A percentile compares a stretch with the other conserved stretches of the same genome.
These are phyloP conservation scores for Madurella mycetomatis DNA, from an alignment of 2,329 filamentous ascomycete species.

Conservation along the genomic window DNA sequence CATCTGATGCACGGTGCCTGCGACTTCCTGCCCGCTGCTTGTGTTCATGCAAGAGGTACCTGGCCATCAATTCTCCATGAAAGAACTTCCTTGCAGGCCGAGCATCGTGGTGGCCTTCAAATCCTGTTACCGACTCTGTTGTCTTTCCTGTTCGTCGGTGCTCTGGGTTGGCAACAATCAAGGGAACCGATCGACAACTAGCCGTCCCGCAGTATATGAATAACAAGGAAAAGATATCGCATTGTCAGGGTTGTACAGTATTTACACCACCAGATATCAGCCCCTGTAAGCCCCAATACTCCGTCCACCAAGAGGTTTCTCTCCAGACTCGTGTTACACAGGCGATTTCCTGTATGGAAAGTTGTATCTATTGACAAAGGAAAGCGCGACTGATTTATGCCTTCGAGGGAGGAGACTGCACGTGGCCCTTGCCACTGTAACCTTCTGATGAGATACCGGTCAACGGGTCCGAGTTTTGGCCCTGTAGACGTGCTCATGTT, in stretches of 20 bases:
- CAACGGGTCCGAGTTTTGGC: constrained; percentile 80
- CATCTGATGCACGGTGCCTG: too few relatives aligned
- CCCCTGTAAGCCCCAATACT: constrained; percentile 17
- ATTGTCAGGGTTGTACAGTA: constrained; percentile 33
- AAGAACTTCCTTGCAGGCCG: too few relatives aligned
- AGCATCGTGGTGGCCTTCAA: too few relatives aligned
- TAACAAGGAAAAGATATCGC: constrained; percentile 24
- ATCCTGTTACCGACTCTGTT: too few relatives aligned
- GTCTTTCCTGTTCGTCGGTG: too few relatives aligned
- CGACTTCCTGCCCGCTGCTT: too few relatives aligned
- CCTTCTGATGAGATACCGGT: constrained; percentile 75
- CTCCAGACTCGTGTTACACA: constrained; percentile 18
- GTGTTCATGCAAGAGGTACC: too few relatives aligned
- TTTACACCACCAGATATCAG: constrained; percentile 29
- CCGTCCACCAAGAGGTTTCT: constrained; percentile 8
- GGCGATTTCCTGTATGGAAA: constrained; percentile 15
- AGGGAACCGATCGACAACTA: too few relatives aligned
- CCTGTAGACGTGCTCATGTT: constrained; percentile 44
- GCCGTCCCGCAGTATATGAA: background rate
- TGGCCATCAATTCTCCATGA: too few relatives aligned
- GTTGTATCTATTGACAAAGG: constrained; percentile 37
- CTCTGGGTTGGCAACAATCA: too few relatives aligned
- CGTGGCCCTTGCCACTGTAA: constrained; percentile 72
- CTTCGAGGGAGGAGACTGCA: constrained; percentile 63
- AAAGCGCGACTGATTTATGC: constrained; percentile 36